A percentile compares a stretch with the other conserved stretches of the same genome.
These are phyloP conservation scores for Sarocladium strictum DNA, from an alignment of 2,329 filamentous ascomycete species.

Conservation along the genomic window DNA sequence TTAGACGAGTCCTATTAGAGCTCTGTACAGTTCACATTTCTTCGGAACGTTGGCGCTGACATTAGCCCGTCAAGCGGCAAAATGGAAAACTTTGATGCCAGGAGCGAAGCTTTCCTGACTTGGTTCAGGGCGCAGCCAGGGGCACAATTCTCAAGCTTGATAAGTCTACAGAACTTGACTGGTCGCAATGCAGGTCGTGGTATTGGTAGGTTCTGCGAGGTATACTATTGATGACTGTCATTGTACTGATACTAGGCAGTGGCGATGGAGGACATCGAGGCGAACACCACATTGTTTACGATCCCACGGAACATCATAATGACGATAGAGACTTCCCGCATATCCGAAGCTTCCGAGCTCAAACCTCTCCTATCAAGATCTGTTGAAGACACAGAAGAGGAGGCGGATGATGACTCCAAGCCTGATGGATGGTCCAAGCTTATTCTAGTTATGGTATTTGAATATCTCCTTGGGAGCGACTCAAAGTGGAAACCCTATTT, in stretches of 20 bases:
- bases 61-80: background rate
- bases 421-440: conserved; percentile 50
- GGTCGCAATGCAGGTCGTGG: conserved; percentile 46
- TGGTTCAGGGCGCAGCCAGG: conserved; percentile 50
- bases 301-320: conserved; percentile 70
- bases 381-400: conserved; percentile 23
- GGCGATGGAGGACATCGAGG: conserved; percentile 60
- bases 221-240: too few species aligned
- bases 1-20: too few species aligned
- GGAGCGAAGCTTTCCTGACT: conserved; percentile 39
- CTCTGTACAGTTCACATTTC: background rate
- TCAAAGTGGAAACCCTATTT: conserved; percentile 78
- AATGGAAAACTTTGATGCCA: conserved; percentile 31
- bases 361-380: conserved; percentile 31
- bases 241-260: conserved; percentile 41
- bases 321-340: conserved; percentile 63
- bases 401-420: conserved; percentile 28
- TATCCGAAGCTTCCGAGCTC: conserved; percentile 52
- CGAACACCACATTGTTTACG: conserved; percentile 74
- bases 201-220: conserved; percentile 36
- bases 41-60: background rate
- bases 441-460: conserved; percentile 78
- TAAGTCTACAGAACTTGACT: conserved; percentile 47
- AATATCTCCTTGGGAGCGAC: conserved; percentile 49
- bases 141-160: conserved; percentile 46